Percentiles rank a stretch among this genome's conserved stretches.
phyloP scores from a whole-genome alignment of 306 rosid genomes.

The Calophaca sinica region DNA sequence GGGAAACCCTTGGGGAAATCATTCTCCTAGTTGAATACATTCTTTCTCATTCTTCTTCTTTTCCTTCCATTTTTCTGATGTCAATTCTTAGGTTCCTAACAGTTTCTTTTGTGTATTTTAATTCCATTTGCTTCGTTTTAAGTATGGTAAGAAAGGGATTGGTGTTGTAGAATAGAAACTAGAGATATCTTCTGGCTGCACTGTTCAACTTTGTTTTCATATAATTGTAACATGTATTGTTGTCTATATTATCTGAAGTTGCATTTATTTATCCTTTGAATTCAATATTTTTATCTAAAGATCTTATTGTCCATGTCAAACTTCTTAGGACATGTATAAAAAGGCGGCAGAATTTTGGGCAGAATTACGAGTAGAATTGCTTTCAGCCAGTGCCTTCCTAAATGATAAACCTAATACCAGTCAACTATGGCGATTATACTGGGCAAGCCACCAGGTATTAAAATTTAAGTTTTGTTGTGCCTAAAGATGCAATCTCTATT shows the following conservation, averaged over 20 bases:
- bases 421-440: slow-evolving; percentile 94
- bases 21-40: too few species aligned
- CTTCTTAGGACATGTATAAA: slow-evolving; percentile 80
- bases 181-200: slow-evolving; percentile 33
- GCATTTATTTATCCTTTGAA: slow-evolving; percentile 1
- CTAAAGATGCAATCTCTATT: slow-evolving; percentile 18
- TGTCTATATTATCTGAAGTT: not conserved
- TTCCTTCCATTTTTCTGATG: too few species aligned
- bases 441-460: slow-evolving; percentile 99
- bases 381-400: slow-evolving; percentile 74
- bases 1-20: too few species aligned
- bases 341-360: slow-evolving; percentile 97
- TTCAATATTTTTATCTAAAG: slow-evolving; percentile 27
- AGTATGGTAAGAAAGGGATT: slow-evolving; percentile 28
- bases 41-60: too few species aligned
- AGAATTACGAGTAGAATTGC: slow-evolving; percentile 80
- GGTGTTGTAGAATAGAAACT: slow-evolving; percentile 16
- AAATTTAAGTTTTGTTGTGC: slow-evolving; percentile 13
- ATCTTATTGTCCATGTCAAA: slow-evolving; percentile 30
- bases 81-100: too few species aligned
- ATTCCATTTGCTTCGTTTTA: slow-evolving; percentile 8
- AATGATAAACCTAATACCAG: slow-evolving; percentile 80
- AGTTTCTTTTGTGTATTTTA: slow-evolving; percentile 18
- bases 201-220: slow-evolving; percentile 29
- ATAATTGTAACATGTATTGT: slow-evolving; percentile 15